phyloP scores from a whole-genome alignment of 2,329 filamentous ascomycete genomes.

The Apiospora pterosperma region DNA sequence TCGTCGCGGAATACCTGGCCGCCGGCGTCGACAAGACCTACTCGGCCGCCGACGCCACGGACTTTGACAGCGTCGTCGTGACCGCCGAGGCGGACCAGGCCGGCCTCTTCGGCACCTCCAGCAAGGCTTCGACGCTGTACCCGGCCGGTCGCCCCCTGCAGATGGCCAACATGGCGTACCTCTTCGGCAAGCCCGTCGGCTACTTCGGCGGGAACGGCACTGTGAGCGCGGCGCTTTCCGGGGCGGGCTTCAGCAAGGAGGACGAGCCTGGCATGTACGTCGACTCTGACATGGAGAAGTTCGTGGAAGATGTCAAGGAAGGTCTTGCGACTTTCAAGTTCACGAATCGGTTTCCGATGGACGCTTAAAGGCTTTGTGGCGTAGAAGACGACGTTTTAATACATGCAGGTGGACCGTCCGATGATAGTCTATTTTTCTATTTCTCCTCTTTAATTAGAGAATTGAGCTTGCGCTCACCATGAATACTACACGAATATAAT shows the following conservation, averaged over 20 bases:
- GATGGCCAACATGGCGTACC: conserved; percentile 60
- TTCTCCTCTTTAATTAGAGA: neutral
- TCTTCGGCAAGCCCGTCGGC: conserved; percentile 68
- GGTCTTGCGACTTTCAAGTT: conserved; percentile 66
- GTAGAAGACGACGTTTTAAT: neutral
- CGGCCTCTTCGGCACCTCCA: conserved; percentile 42
- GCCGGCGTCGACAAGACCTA: conserved; percentile 61
- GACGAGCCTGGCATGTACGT: conserved; percentile 39
- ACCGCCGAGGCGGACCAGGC: conserved; percentile 45
- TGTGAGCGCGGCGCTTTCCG: conserved; percentile 37
- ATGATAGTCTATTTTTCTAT: neutral
- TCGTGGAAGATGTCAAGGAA: conserved; percentile 47
- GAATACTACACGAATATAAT: neutral
- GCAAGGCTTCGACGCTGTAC: conserved; percentile 50
- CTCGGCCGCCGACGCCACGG: conserved; percentile 57
- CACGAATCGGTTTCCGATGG: conserved; percentile 58
- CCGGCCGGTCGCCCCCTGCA: conserved; percentile 61
- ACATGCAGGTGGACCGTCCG: too few species aligned
- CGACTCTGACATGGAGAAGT: conserved; percentile 26
- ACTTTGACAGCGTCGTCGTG: conserved; percentile 62
- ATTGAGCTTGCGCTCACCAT: neutral
- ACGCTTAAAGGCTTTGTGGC: conserved; percentile 29
- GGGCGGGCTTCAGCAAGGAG: conserved; percentile 41
- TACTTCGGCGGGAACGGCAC: conserved; percentile 34
- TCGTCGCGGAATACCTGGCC: conserved; percentile 58